Evolutionary conservation across 441 rosid species (phyloP), one percentile per base, ranked within the genome.

Genomic region (Dalechampia spathulata): DNA sequence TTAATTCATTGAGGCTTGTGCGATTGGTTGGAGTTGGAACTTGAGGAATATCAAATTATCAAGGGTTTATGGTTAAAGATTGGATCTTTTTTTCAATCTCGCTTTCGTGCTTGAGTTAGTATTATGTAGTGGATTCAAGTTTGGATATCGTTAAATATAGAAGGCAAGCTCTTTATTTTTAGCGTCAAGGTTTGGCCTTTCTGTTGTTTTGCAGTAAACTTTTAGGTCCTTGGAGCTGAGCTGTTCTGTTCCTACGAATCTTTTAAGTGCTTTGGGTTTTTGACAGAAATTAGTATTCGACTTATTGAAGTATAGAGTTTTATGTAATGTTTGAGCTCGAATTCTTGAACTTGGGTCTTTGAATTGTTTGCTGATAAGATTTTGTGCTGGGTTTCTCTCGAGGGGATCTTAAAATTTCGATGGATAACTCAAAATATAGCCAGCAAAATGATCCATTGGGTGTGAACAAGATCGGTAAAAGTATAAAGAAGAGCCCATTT

Each of bases 391-490:
- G 46, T 12, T 62, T 5, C 20, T 30, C 9, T 12, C 44, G 42
- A 27, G 16, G 48, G 46, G 48, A 41, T 17, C 44, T 61, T 66
- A 69, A 44, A 53, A 71, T 47, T 60, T 52, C 55, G 7, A 86
- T 86, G 97, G 95, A 90, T 77, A 83, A 78, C 61, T 83, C 87
- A 0, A 83, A 77, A 74, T 86, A 78, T 55, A 71, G 81, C 73
- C 86, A 57, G 48, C 87, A 65, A 45, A 78, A 62, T 65, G 96
- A 90, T 64, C 80, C 72, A 75, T 75, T 87, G 55, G 98, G 92
- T 36, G 86, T 87, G 43, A 87, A 87, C 68, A 90, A 83, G 79
- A 71, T 79, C 17, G 85, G 98, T n/a, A 90, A 78, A 73, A 87
- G 78, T 69, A 87, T 85, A 53, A 75, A 74, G 76, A 90, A 90